Conservation (phyloP, 2,329 filamentous ascomycete species). For the Amphichorda felina region DNA sequence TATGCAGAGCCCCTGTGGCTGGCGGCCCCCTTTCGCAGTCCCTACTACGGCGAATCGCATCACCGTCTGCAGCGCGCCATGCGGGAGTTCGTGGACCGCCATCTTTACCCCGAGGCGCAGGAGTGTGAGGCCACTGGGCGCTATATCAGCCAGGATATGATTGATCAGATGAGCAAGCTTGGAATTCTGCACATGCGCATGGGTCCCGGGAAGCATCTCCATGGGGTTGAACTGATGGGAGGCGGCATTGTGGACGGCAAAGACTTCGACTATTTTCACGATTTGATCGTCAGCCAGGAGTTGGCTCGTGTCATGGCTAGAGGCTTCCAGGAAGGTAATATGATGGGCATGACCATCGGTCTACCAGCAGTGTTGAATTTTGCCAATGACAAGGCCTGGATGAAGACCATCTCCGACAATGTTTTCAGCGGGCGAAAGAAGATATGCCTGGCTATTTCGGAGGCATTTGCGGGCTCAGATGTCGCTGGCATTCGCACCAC, state of each 20-base stretch:
- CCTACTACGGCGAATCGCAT: constrained; percentile 73
- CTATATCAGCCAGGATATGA: constrained; percentile 59
- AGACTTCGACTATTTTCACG: constrained; percentile 82
- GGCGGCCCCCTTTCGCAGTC: constrained; percentile 61
- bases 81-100: constrained; percentile 58
- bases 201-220: constrained; percentile 71
- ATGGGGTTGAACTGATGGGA: constrained; percentile 55
- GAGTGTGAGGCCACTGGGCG: constrained; percentile 65
- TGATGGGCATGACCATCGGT: constrained; percentile 77
- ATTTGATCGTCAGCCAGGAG: constrained; percentile 67
- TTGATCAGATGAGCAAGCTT: constrained; percentile 62
- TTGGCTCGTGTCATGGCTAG: constrained; percentile 57
- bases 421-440: constrained; percentile 75
- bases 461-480: constrained; percentile 74
- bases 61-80: constrained; percentile 55
- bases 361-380: constrained; percentile 73
- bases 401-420: constrained; percentile 56
- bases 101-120: constrained; percentile 63
- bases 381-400: constrained; percentile 54
- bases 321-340: constrained; percentile 78
- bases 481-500: constrained; percentile 73
- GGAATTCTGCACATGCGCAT: constrained; percentile 73
- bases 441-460: constrained; percentile 78
- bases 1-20: constrained; percentile 84
- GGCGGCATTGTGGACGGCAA: constrained; percentile 64